Conservation (phyloP, 1,284 basidiomycete species). For the Cutaneotrichosporon daszewskae region DNA sequence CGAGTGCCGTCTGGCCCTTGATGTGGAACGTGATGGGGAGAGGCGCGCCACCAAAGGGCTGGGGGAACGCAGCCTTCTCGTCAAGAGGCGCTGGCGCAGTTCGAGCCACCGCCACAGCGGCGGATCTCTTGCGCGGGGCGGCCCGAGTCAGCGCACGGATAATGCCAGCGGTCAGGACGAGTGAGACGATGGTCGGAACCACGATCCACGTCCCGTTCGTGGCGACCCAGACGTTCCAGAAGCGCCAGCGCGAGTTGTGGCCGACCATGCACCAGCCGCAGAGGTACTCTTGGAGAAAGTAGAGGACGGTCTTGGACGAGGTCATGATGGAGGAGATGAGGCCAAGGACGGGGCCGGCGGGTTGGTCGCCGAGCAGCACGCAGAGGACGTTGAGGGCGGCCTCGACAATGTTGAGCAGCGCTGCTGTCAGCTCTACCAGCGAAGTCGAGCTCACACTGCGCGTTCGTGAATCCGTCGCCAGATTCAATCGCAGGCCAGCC, state of each 20-base stretch:
- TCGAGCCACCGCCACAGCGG: neutral
- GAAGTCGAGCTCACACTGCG: conserved; percentile 59
- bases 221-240: conserved; percentile 62
- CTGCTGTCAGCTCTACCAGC: conserved; percentile 47
- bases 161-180: conserved; percentile 31
- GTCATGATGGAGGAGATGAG: conserved; percentile 70
- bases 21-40: conserved; percentile 70
- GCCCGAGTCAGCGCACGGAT: conserved; percentile 9
- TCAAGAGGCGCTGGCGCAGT: neutral
- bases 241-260: conserved; percentile 59
- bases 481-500: conserved; percentile 59
- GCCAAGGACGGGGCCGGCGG: conserved; percentile 59
- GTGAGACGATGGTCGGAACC: conserved; percentile 28
- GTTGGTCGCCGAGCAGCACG: conserved; percentile 60
- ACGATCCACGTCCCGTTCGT: conserved; percentile 59
- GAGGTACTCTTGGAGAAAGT: conserved; percentile 58
- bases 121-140: neutral
- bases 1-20: conserved; percentile 54
- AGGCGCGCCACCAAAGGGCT: conserved; percentile 57
- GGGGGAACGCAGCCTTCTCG: conserved; percentile 26
- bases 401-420: conserved; percentile 74
- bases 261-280: conserved; percentile 60
- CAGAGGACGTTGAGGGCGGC: conserved; percentile 67
- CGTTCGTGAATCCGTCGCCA: conserved; percentile 75
- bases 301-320: conserved; percentile 75